Evolutionary conservation across 2,329 filamentous ascomycete species (phyloP).

Genomic region (Huntiella bhutanensis): DNA sequence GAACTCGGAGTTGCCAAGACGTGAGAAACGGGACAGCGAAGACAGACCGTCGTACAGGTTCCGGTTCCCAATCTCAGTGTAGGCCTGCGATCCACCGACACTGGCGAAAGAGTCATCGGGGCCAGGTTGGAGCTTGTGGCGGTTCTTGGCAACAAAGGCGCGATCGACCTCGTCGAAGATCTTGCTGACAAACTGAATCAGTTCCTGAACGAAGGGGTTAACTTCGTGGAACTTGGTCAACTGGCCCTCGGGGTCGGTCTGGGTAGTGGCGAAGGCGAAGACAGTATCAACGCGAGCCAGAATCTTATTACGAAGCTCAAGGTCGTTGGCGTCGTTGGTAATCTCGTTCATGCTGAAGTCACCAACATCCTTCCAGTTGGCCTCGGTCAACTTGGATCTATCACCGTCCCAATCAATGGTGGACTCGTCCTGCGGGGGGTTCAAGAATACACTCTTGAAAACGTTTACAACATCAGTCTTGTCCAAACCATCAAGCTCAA

Average conservation of each 20-base stretch:
- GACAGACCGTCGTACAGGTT: slow-evolving; percentile 11
- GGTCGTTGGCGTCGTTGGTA: slow-evolving; percentile 8
- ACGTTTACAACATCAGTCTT: slow-evolving; percentile 13
- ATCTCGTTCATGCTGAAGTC: slow-evolving; percentile 9
- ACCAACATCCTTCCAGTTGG: slow-evolving; percentile 10
- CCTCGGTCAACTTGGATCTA: slow-evolving; percentile 2
- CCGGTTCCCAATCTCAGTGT: slow-evolving; percentile 6
- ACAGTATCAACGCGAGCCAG: slow-evolving; percentile 7
- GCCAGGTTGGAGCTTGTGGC: slow-evolving; percentile 10
- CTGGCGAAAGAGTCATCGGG: slow-evolving; percentile 5
- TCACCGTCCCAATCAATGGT: slow-evolving; percentile 14
- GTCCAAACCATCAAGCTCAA: slow-evolving; percentile 12
- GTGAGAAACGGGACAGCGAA: slow-evolving; percentile 9
- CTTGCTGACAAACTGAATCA: slow-evolving; percentile 9
- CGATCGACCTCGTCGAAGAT: slow-evolving; percentile 11
- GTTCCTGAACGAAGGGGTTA: slow-evolving; percentile 9
- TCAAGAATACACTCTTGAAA: slow-evolving; percentile 18
- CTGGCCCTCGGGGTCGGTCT: slow-evolving; percentile 5
- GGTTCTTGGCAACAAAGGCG: slow-evolving; percentile 10
- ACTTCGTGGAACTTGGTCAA: slow-evolving; percentile 9
- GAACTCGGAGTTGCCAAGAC: slow-evolving; percentile 7
- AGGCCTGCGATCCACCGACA: slow-evolving; percentile 1
- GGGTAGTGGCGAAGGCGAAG: slow-evolving; percentile 5
- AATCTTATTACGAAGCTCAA: slow-evolving; percentile 4
- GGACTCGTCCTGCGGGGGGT: slow-evolving; percentile 15